A percentile compares a stretch with the other conserved stretches of the same genome.
phyloP scores from a whole-genome alignment of 2,329 filamentous ascomycete species.

The Fusarium papillatum region DNA sequence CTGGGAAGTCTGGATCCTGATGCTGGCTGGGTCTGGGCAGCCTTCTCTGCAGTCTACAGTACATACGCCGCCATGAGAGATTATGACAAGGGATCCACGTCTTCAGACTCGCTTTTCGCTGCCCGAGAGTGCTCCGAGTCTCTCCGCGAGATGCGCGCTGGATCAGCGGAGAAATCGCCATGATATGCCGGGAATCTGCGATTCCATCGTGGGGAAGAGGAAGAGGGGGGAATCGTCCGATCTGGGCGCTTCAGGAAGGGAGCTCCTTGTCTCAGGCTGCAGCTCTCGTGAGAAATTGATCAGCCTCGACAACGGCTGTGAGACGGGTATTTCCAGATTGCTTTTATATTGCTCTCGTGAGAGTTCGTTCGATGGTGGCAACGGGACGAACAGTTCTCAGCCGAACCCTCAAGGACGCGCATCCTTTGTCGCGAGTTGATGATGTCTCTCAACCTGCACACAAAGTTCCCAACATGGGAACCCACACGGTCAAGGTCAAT shows the following conservation, averaged over 20 bases:
- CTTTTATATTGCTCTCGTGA: constrained; percentile 8
- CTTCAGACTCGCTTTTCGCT: constrained; percentile 17
- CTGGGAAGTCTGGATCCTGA: constrained; percentile 1
- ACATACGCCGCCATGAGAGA: constrained; percentile 6
- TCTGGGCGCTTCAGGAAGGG: constrained; percentile 17
- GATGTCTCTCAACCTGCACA: constrained; percentile 18
- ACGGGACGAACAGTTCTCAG: not conserved
- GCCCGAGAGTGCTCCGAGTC: constrained; percentile 38
- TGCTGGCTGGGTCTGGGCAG: not conserved
- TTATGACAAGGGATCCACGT: constrained; percentile 37
- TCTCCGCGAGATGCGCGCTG: constrained; percentile 30
- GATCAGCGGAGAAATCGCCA: constrained; percentile 15
- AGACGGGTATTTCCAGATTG: constrained; percentile 15
- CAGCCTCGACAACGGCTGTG: constrained; percentile 13
- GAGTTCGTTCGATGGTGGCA: constrained; percentile 25
- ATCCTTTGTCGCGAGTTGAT: constrained; percentile 9
- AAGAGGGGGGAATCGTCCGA: constrained; percentile 27
- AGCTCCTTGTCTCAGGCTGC: constrained; percentile 11
- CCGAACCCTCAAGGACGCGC: not conserved
- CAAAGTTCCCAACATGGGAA: constrained; percentile 13
- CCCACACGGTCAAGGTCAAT: not conserved
- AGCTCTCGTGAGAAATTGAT: not conserved
- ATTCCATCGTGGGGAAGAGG: constrained; percentile 30
- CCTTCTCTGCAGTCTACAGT: not conserved
- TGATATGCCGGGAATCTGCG: constrained; percentile 25